phyloP scores from a whole-genome alignment of 768 basidiomycete genomes.

The Exsudoporus frostii region DNA sequence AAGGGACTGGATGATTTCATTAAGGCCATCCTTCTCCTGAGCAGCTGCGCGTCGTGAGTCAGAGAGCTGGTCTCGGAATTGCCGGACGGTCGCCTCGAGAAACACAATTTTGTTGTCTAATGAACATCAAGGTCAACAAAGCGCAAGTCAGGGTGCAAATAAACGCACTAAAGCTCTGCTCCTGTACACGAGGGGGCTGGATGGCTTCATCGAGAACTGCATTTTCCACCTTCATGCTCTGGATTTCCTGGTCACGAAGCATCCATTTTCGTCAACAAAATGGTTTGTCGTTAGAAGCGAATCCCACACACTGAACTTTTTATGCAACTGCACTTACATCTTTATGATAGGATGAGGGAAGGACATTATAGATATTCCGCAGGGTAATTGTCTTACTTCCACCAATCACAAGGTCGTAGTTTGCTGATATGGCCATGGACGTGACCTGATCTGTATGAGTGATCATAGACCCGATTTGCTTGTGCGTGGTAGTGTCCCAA shows the following conservation, averaged over 20 bases:
- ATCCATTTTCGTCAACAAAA: not conserved
- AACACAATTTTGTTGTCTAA: not conserved
- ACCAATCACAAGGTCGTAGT: not conserved
- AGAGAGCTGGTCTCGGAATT: not conserved
- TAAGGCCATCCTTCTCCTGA: not conserved
- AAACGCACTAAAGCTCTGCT: not conserved
- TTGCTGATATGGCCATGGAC: not conserved
- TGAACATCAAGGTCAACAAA: not conserved
- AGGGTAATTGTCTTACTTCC: not conserved
- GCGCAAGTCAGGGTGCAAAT: not conserved
- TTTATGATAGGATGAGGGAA: not conserved
- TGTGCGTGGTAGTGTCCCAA: conserved; percentile 7
- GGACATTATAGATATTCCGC: not conserved
- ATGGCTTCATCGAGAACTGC: not conserved
- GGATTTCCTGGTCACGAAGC: not conserved
- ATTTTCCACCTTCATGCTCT: no score
- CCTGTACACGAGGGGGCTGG: not conserved
- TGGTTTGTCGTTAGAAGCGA: not conserved
- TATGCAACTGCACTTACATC: not conserved
- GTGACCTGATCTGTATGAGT: not conserved
- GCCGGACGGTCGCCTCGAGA: not conserved
- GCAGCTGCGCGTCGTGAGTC: no score
- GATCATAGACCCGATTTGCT: not conserved
- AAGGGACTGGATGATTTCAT: not conserved
- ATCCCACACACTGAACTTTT: no score